Conservation (phyloP, 2,329 filamentous ascomycete genomes). For the Neonectria ditissima region DNA sequence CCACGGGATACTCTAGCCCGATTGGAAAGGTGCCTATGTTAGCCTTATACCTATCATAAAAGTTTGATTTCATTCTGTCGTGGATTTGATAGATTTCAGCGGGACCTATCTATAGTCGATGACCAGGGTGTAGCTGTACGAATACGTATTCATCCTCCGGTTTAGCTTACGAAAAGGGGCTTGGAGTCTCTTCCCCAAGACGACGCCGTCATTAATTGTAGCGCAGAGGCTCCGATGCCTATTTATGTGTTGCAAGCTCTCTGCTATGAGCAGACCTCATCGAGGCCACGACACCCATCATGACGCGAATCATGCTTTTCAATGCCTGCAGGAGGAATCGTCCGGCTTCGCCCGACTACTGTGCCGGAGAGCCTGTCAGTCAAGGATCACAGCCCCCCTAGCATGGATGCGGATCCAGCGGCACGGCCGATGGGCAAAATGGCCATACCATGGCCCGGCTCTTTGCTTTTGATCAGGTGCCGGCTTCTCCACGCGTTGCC, state of each 20-base stretch:
- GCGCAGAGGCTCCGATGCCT: not conserved
- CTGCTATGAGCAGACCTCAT: not conserved
- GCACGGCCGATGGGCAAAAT: constrained; percentile 1
- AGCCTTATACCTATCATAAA: not conserved
- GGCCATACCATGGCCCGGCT: constrained; percentile 9
- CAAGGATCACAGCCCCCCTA: not conserved
- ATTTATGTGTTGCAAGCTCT: not conserved
- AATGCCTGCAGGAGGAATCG: not conserved
- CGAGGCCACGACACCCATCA: too few species aligned
- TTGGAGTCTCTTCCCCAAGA: not conserved
- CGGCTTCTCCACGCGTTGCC: constrained; percentile 7
- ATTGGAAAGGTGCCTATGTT: not conserved
- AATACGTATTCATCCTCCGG: not conserved
- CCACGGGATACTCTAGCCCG: not conserved
- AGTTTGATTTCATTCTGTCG: not conserved
- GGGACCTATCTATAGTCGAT: not conserved
- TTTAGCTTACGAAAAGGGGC: not conserved
- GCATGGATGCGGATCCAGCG: constrained; percentile 18
- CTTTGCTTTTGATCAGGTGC: constrained; percentile 23
- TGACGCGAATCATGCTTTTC: too few species aligned
- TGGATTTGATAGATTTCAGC: not conserved
- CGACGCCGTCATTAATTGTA: not conserved
- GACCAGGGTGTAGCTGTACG: not conserved
- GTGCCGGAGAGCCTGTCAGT: not conserved
- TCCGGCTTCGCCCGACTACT: constrained; percentile 7